These are phyloP conservation scores for Apophysomyces variabilis DNA, from an alignment of 371 early-diverging fungal species.

Conservation along the genomic window DNA sequence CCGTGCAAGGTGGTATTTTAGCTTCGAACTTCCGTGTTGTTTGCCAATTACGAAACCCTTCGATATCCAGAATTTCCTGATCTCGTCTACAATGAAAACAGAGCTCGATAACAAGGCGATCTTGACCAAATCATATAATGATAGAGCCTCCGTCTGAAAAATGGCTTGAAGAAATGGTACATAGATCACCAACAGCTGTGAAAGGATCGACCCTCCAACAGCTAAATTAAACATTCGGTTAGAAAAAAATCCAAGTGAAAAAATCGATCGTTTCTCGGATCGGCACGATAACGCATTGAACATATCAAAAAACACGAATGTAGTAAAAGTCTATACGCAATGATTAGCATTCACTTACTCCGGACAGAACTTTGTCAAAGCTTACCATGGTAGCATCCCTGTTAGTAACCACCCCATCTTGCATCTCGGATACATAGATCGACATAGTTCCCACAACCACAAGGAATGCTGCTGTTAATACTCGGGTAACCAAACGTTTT, in stretches of 20 bases:
- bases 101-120: constrained; percentile 69
- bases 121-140: constrained; percentile 69
- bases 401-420: constrained; percentile 75
- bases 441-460: constrained; percentile 90
- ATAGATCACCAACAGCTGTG: constrained; percentile 89
- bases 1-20: constrained; percentile 4
- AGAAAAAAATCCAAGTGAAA: constrained; percentile 77
- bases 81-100: constrained; percentile 86
- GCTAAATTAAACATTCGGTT: constrained; percentile 91
- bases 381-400: constrained; percentile 92
- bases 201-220: constrained; percentile 78
- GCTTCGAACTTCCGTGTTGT: background rate
- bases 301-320: constrained; percentile 96
- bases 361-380: background rate
- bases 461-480: constrained; percentile 78
- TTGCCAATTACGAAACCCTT: background rate
- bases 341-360: background rate
- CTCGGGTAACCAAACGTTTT: constrained; percentile 70
- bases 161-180: constrained; percentile 89
- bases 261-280: constrained; percentile 83
- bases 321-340: constrained; percentile 85
- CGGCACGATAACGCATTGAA: constrained; percentile 94
- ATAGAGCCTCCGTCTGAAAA: constrained; percentile 90
- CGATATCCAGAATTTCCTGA: constrained; percentile 51
- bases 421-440: constrained; percentile 79